Evolutionary conservation across 208 protist genomes (phyloP), one percentile per base, ranked within the genome.

Genomic region (Trypanosoma melophagium): DNA sequence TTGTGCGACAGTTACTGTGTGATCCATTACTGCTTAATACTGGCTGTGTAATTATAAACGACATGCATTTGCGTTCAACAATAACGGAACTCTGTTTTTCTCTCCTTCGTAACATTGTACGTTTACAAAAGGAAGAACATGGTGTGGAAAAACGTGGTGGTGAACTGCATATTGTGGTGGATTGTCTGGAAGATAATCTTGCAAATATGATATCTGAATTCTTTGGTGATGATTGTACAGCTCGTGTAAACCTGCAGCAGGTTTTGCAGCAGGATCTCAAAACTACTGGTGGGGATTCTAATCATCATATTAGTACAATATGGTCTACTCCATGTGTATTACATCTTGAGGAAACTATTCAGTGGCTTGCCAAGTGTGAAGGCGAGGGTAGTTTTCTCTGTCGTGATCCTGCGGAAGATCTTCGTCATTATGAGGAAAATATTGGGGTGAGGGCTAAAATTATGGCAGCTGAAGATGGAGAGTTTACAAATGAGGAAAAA

Each of bases 261-360:
- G 35, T 74, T 14, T 17, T 68, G 16, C 56, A 75, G 25, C 53
- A 69, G 38, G 71, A 71, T 24, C 16, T 71, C 4, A 58, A 60
- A n/a, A 31, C 19, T 14, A 22, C 4, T 21, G 54, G 14, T 50
- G 38, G 31, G 0, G 58, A 50, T 14, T 16, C 31, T 14, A 9
- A 54, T 16, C n/a, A 61, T 16, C 0, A 40, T 40, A 56, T 22
- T 17, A 38, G 40, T 53, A 19, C n/a, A n/a, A n/a, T 24, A 16
- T 77, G 40, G 40, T 17, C 56, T 22, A 10, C 61, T 19, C 54
- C 74, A 2, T 42, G 64, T 24, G 76, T 90, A 16, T 49, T 94
- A 21, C 82, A 93, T 64, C 69, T 94, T 31, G 88, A 96, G 45
- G 91, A 96, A 56, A 82, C 86, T 1, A 78, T 94, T 41, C 81